Evolutionary conservation across 1,284 basidiomycete species (phyloP), one percentile per base, ranked within the genome.

Genomic region (Somion occarium): DNA sequence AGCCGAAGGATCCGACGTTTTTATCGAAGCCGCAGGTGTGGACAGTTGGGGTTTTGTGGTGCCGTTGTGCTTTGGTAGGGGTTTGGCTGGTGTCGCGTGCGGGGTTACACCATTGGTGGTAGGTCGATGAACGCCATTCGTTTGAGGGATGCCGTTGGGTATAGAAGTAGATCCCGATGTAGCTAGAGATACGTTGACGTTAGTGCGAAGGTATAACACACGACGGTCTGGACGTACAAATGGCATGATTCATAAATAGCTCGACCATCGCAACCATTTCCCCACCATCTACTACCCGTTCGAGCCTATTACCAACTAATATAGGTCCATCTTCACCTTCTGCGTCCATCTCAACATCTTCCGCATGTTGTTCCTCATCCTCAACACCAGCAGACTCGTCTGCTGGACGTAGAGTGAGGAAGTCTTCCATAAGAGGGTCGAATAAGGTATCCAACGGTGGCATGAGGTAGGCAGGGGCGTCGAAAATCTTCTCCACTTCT

Each of bases 381-480:
- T 64, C 48, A 7, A 64, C 61, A 18, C 61, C 37, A 2, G 23
- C 25, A 18, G 41, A 46, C 11, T 44, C 47, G 5, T 59, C 59
- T 1, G 51, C 41, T 15, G 58, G 37, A 9, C 66, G 62, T 7
- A 49, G 59, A 46, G 73, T 75, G 55, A 95, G 70, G 61, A 92
- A 80, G 45, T 78, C 73, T 43, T 77, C 74, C 61, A 95, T 78
- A 59, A 94, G 72, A 15, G 84, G 71, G 30, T 89, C 84, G 64
- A 91, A 95, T 39, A 96, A 67, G 46, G 76, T 72, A 46, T 85
- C 79, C 51, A 94, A 71, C 3, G 92, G 83, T 13, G 93, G 92
- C 60, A 91, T 76, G 45, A 92, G 77, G 69, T 94, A 88, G 25
- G 88, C 80, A 3, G 93, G 87, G 2, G 78, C 80, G 55, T 86